phyloP scores from a whole-genome alignment of 768 basidiomycete species.

The Hygrocybe coccinea region DNA sequence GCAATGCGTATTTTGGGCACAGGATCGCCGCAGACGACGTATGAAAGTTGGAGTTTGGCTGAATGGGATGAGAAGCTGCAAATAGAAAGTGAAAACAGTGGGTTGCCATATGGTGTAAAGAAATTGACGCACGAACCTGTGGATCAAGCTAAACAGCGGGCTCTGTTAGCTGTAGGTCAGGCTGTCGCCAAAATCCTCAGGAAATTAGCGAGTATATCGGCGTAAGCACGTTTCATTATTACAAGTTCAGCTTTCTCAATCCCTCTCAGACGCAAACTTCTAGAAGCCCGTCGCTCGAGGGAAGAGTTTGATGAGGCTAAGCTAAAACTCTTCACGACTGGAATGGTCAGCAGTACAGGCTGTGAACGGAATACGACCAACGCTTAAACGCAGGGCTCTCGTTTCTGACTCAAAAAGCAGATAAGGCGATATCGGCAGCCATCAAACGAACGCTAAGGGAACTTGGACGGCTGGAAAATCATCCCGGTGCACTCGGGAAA shows the following conservation, averaged over 20 bases:
- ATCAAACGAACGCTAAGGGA: neutral
- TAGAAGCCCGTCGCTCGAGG: neutral
- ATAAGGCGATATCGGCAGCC: neutral
- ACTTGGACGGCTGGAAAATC: neutral
- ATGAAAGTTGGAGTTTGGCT: neutral
- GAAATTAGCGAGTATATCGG: neutral
- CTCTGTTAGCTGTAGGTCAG: neutral
- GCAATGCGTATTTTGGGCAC: neutral
- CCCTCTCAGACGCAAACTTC: neutral
- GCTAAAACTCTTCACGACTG: neutral
- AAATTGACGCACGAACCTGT: neutral
- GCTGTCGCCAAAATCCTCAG: neutral
- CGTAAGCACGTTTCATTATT: neutral
- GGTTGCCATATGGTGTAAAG: neutral
- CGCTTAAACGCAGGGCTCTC: neutral
- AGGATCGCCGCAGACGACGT: neutral
- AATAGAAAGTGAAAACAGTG: neutral
- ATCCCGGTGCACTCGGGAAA: too few relatives aligned
- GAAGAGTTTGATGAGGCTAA: neutral
- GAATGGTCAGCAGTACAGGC: neutral
- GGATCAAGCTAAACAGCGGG: neutral
- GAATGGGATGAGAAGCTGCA: neutral
- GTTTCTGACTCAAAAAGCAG: neutral
- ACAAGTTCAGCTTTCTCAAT: neutral
- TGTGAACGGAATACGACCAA: neutral